phyloP scores from a whole-genome alignment of 1,284 basidiomycete genomes.

The Grifola frondosa region DNA sequence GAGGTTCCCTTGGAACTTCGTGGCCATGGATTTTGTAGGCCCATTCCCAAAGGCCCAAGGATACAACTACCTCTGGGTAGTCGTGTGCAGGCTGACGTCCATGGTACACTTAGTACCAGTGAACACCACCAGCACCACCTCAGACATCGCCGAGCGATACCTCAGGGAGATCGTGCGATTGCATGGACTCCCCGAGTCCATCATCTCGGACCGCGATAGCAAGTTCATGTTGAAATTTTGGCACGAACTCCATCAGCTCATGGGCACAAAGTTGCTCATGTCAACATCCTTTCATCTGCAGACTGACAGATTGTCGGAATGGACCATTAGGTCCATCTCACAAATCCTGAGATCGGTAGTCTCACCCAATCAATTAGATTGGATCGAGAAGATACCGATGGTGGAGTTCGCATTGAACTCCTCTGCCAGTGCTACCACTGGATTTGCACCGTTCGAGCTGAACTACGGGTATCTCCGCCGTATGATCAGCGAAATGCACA shows the following conservation, averaged over 20 bases:
- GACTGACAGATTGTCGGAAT: slow-evolving; percentile 31
- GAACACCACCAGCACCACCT: slow-evolving; percentile 11
- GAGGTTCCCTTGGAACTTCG: slow-evolving; percentile 21
- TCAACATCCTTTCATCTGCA: slow-evolving; percentile 36
- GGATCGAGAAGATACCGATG: slow-evolving; percentile 29
- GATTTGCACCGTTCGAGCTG: slow-evolving; percentile 38
- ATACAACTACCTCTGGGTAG: slow-evolving; percentile 21
- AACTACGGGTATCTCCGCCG: slow-evolving; percentile 29
- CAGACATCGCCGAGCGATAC: slow-evolving; percentile 20
- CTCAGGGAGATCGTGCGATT: slow-evolving; percentile 24
- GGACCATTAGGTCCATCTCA: slow-evolving; percentile 23
- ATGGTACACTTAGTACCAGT: slow-evolving; percentile 23
- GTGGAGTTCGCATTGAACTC: slow-evolving; percentile 37
- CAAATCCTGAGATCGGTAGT: slow-evolving; percentile 30
- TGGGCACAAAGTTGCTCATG: slow-evolving; percentile 30
- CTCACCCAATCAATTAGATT: slow-evolving; percentile 33
- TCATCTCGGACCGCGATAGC: slow-evolving; percentile 27
- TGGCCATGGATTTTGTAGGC: slow-evolving; percentile 29
- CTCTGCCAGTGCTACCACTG: slow-evolving; percentile 29
- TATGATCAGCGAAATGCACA: slow-evolving; percentile 9
- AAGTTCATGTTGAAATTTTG: slow-evolving; percentile 31
- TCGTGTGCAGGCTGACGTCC: slow-evolving; percentile 22
- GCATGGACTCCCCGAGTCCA: slow-evolving; percentile 25
- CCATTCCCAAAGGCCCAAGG: slow-evolving; percentile 22
- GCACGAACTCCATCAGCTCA: slow-evolving; percentile 24